Conservation (phyloP, 805 yeast species). For the Candida loeiensis region DNA sequence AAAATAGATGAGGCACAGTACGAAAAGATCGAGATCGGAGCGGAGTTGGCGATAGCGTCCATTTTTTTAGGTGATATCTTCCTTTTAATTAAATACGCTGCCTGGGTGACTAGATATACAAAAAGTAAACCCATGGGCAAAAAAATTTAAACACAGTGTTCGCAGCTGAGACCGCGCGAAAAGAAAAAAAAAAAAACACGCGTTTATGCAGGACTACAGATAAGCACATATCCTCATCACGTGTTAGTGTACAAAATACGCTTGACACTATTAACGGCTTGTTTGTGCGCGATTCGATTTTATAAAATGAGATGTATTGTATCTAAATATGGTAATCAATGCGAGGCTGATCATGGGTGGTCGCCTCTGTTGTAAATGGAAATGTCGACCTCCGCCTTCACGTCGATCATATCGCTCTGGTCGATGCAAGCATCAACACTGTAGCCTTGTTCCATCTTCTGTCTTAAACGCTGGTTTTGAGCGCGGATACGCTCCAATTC, state of each 20-base stretch:
- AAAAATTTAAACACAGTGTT: slow-evolving; percentile 8
- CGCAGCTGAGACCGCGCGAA: slow-evolving; percentile 1
- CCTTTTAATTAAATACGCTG: slow-evolving; percentile 27
- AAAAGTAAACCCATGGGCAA: slow-evolving; percentile 39
- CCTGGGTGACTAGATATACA: slow-evolving; percentile 36
- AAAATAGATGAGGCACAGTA: slow-evolving; percentile 93
- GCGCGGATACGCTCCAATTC: slow-evolving; percentile 84
- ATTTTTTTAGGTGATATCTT: slow-evolving; percentile 20
- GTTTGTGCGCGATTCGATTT: background rate
- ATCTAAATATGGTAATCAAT: background rate
- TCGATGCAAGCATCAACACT: slow-evolving; percentile 42
- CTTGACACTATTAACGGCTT: background rate
- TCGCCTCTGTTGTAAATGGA: slow-evolving; percentile 58
- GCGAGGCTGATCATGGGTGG: slow-evolving; percentile 26
- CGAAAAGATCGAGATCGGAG: slow-evolving; percentile 66
- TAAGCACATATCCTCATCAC: slow-evolving; percentile 2
- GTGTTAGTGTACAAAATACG: background rate
- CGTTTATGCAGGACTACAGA: slow-evolving; percentile 7
- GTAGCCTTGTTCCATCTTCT: slow-evolving; percentile 32
- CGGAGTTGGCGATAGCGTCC: slow-evolving; percentile 50
- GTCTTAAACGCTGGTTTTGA: slow-evolving; percentile 55
- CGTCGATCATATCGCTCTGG: slow-evolving; percentile 50
- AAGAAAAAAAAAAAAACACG: slow-evolving; percentile 5
- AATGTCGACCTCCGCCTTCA: slow-evolving; percentile 72
- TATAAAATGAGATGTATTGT: background rate